phyloP scores from a whole-genome alignment of 129 eudicot genomes.

The Ambrosia artemisiifolia region DNA sequence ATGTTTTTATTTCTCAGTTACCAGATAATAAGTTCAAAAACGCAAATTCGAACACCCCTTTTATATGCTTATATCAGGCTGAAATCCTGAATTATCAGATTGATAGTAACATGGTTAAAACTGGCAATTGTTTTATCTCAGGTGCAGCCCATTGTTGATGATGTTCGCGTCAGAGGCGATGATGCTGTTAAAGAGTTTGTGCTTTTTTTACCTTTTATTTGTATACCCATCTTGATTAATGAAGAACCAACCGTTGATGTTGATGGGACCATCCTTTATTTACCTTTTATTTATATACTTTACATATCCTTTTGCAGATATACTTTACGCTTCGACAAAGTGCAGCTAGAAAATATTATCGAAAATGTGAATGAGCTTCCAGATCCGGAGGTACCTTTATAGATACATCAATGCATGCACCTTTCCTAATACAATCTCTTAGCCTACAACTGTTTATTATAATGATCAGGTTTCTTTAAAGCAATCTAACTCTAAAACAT shows the following conservation, averaged over 20 bases:
- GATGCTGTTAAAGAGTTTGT: slow-evolving; percentile 93
- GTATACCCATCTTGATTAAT: not conserved
- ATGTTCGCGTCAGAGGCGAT: slow-evolving; percentile 86
- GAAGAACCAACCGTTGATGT: not conserved
- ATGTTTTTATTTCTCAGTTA: not conserved
- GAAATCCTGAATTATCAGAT: slow-evolving; percentile 1
- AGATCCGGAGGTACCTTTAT: slow-evolving; percentile 70
- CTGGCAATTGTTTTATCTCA: slow-evolving; percentile 21
- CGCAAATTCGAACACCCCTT: not conserved
- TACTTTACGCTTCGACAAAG: slow-evolving; percentile 82
- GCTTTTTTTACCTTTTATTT: slow-evolving; percentile 22
- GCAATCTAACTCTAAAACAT: not conserved
- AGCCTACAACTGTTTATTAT: not conserved
- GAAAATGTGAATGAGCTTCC: slow-evolving; percentile 76
- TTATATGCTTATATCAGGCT: not conserved
- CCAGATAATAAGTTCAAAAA: not conserved
- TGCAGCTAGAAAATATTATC: slow-evolving; percentile 62
- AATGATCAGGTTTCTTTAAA: not conserved
- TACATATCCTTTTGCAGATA: slow-evolving; percentile 47
- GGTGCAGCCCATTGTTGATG: slow-evolving; percentile 98
- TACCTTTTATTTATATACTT: not conserved
- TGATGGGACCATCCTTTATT: not conserved
- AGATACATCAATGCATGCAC: slow-evolving; percentile 4
- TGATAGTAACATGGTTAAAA: slow-evolving; percentile 5
- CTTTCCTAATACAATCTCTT: slow-evolving; percentile 7